Evolutionary conservation across 2,329 filamentous ascomycete genomes (phyloP), one percentile per base, ranked within the genome.

Genomic region (Proliferodiscus dingleyae): DNA sequence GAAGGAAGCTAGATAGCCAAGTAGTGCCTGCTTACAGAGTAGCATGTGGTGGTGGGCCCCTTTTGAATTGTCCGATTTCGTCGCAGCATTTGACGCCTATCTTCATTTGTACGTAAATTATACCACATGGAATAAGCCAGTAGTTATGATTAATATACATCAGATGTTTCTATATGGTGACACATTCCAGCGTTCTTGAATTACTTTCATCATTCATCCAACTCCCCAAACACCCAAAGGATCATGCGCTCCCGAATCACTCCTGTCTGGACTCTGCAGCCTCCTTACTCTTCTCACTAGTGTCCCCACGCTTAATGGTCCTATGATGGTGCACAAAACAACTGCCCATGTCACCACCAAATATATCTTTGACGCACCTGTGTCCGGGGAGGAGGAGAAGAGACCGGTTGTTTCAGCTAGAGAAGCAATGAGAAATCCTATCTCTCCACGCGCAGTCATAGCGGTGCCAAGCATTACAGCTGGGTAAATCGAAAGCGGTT

Each of bases 401-500:
- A 39, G 24, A 3, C 42, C 34, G 15, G 34, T 39, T 5, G 34
- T 45, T 39, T 38, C 34, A 9, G 42, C 34, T 8, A 45, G 34
- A 23, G 42, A 45, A 2, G 42, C 34, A 7, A 45, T 39, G 16
- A 45, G 16, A 26, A 45, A 45, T 8, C 42, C 42, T 8, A 45
- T 45, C 24, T 45, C 42, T 3, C 42, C 42, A 10, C 42, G 22
- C 10, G 42, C 34, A 3, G 26, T 45, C 42, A 45, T 45, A n/a
- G 70, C 73, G 15, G 75, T 69, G 0, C 81, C 81, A 0, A 90
- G 66, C 2, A 90, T 80, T 0, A 75, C 71, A 0, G 80, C 74
- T 0, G 85, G 84, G 50, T 88, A 83, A 1, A 87, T 66, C 0
- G 83, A 88, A 3, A 74, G 64, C 0, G 80, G 77, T 37, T 75